These are phyloP conservation scores for Blastobotrys illinoisensis DNA, from an alignment of 1,139 yeast species.

Conservation along the genomic window DNA sequence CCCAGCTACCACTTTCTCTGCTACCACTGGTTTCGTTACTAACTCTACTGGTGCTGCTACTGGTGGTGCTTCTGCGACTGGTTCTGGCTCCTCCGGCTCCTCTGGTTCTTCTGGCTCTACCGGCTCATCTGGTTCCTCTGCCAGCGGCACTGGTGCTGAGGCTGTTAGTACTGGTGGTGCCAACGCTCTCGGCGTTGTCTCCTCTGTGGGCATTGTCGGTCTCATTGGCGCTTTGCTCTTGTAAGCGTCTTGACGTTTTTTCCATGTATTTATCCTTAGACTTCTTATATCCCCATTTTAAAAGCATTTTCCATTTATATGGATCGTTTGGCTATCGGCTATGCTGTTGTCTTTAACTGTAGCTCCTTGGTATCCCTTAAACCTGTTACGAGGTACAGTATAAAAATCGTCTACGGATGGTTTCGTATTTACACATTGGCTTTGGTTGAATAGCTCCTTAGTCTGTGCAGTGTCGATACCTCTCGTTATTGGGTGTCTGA, in stretches of 20 bases:
- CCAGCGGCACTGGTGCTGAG: constrained; percentile 9
- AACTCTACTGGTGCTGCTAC: background rate
- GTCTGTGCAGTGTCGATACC: too few species aligned
- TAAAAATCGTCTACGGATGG: too few species aligned
- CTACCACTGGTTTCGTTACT: background rate
- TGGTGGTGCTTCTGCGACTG: background rate
- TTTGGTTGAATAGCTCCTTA: too few species aligned
- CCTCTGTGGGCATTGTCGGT: background rate
- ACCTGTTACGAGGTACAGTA: too few species aligned
- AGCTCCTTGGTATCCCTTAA: too few species aligned
- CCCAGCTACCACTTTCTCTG: background rate
- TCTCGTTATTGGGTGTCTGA: too few species aligned
- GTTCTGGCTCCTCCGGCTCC: background rate
- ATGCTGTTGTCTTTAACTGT: too few species aligned
- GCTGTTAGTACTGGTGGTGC: constrained; percentile 11
- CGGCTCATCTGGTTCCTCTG: constrained; percentile 10
- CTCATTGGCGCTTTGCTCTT: background rate
- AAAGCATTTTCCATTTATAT: too few species aligned
- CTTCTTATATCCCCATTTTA: too few species aligned
- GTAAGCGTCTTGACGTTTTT: background rate
- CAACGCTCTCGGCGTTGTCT: constrained; percentile 7
- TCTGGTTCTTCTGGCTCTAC: constrained; percentile 2
- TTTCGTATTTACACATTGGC: too few species aligned
- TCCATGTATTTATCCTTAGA: too few species aligned
- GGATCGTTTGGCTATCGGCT: too few species aligned